Conservation (phyloP, 192 early-diverging fungal species). For the Backusella liffmaniae region DNA sequence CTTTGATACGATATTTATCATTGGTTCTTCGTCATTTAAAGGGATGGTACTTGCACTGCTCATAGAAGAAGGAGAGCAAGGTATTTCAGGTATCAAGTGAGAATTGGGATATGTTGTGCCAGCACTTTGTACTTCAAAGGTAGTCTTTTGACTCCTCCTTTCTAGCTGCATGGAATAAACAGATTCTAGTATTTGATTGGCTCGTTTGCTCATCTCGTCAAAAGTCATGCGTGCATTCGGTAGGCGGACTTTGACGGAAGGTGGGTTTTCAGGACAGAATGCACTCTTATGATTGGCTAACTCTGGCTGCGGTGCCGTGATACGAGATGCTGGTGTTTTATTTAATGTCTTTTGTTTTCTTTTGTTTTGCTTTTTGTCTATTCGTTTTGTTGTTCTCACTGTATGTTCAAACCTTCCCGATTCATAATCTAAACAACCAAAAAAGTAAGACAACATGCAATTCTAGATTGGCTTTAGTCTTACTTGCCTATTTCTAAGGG, state of each 20-base stretch:
- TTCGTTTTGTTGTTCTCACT: not conserved
- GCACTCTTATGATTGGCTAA: not conserved
- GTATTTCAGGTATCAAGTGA: slow-evolving; percentile 9
- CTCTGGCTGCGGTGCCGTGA: slow-evolving; percentile 17
- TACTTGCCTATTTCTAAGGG: not conserved
- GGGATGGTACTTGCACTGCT: slow-evolving; percentile 37
- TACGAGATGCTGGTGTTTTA: slow-evolving; percentile 5
- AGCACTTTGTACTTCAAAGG: not conserved
- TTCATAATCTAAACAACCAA: not conserved
- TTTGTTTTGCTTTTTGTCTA: slow-evolving; percentile 6
- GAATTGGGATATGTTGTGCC: slow-evolving; percentile 7
- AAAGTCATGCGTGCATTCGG: slow-evolving; percentile 52
- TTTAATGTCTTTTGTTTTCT: not conserved
- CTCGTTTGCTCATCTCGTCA: slow-evolving; percentile 66
- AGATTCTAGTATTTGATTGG: slow-evolving; percentile 65
- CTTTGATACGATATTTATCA: not conserved
- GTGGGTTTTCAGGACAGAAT: slow-evolving; percentile 15
- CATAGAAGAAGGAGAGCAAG: slow-evolving; percentile 26
- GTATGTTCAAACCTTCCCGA: not conserved
- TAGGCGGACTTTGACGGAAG: slow-evolving; percentile 48
- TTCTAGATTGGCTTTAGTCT: not conserved
- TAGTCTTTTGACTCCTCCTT: slow-evolving; percentile 25
- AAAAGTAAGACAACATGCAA: not conserved
- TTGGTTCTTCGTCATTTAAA: slow-evolving; percentile 15
- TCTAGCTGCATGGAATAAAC: slow-evolving; percentile 50